Percentiles rank a stretch among this genome's conserved stretches.
Evolutionary conservation across 106 monocot species (phyloP).

Genomic region (Vanilla planifolia): DNA sequence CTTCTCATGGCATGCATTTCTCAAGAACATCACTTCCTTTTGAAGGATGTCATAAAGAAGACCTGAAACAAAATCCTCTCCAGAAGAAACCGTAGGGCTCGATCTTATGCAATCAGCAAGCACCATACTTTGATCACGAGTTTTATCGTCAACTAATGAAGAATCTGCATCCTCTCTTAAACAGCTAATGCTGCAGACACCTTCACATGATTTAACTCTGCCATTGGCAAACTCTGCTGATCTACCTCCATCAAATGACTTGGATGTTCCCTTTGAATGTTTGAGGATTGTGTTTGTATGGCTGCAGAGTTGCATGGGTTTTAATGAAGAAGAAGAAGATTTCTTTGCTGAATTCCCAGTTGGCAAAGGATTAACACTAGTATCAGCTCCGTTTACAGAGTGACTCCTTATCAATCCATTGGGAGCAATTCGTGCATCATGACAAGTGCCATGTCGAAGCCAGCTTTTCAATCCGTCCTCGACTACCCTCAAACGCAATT

Average conservation of each 20-base stretch:
- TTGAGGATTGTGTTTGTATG: constrained; percentile 32
- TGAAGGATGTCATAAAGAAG: constrained; percentile 68
- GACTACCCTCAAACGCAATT: constrained; percentile 59
- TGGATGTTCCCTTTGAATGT: constrained; percentile 51
- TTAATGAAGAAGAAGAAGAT: constrained; percentile 22
- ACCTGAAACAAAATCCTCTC: constrained; percentile 63
- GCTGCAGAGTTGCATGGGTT: constrained; percentile 31
- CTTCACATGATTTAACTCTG: constrained; percentile 28
- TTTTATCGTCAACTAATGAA: constrained; percentile 11
- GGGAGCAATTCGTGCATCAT: constrained; percentile 13
- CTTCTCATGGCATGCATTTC: constrained; percentile 65
- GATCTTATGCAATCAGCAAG: constrained; percentile 3
- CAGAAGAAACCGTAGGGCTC: constrained; percentile 13
- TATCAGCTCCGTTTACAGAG: constrained; percentile 44
- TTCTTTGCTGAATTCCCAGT: constrained; percentile 19
- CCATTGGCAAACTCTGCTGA: constrained; percentile 19
- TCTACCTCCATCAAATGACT: constrained; percentile 67
- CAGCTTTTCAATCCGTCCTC: constrained; percentile 65
- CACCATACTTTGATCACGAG: constrained; percentile 18
- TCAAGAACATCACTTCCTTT: constrained; percentile 69
- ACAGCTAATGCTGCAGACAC: constrained; percentile 17
- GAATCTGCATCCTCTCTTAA: constrained; percentile 22
- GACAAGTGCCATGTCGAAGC: constrained; percentile 16
- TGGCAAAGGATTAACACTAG: constrained; percentile 21
- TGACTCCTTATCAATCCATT: constrained; percentile 32